phyloP scores from a whole-genome alignment of 2,329 filamentous ascomycete species.

The Amphichorda felina region DNA sequence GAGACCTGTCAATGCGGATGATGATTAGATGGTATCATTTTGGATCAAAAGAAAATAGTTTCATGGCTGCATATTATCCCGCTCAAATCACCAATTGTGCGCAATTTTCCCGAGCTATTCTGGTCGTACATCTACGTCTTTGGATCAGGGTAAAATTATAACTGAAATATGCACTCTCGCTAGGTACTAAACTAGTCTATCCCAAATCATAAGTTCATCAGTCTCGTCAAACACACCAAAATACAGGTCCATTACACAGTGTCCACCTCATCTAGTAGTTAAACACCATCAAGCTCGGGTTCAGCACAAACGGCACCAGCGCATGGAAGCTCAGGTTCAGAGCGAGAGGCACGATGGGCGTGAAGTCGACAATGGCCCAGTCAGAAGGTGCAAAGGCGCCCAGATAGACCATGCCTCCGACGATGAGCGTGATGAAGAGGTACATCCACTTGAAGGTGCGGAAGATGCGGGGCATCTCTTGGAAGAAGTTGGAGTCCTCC shows the following conservation, averaged over 20 bases:
- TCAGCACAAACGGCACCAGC: constrained; percentile 45
- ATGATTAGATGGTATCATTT: constrained; percentile 7
- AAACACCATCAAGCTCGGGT: constrained; percentile 46
- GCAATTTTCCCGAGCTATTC: too few relatives aligned
- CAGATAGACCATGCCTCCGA: constrained; percentile 35
- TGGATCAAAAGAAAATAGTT: neutral
- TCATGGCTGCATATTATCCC: too few relatives aligned
- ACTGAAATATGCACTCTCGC: neutral
- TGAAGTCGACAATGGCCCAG: constrained; percentile 46
- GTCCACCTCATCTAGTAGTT: constrained; percentile 7
- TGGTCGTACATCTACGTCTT: too few relatives aligned
- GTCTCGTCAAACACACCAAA: too few relatives aligned
- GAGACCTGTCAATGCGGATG: constrained; percentile 21
- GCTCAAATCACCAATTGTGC: too few relatives aligned
- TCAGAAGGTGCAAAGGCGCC: constrained; percentile 32
- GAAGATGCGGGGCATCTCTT: constrained; percentile 41
- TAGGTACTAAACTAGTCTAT: too few relatives aligned
- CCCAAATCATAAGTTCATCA: too few relatives aligned
- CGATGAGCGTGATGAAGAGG: constrained; percentile 33
- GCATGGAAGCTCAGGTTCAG: constrained; percentile 25
- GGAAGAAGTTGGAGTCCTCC: constrained; percentile 42
- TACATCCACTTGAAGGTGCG: constrained; percentile 40
- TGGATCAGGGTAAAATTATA: neutral
- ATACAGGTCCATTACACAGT: too few relatives aligned
- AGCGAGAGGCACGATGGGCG: constrained; percentile 45